Evolutionary conservation across 163 green algal species (phyloP), one percentile per base, ranked within the genome.

Genomic region (Prototheca wickerhamii): DNA sequence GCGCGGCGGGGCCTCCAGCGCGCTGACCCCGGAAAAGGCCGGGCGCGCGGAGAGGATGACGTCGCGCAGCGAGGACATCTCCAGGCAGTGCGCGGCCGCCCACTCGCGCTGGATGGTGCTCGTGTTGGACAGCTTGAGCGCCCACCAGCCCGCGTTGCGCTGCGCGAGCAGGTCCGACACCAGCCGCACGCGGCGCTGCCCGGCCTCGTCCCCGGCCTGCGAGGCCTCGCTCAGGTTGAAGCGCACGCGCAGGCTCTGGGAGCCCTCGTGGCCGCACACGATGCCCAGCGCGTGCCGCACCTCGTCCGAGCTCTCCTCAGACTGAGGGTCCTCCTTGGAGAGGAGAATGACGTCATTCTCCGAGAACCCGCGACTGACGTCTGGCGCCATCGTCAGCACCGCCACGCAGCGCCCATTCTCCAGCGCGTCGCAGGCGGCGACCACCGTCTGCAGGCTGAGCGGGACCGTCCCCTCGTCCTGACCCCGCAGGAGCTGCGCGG

Each of bases 81-180:
- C 69, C 1, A 84, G 71, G 65, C 82, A 71, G 70, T 93, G 86
- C 71, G 95, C 70, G 4, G 89, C 89, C 8, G 74, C 65, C 83
- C 90, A 96, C 74, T 96, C 89, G 21, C 89, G 77, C 17, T 79
- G 83, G 74, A 95, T 87, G 55, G 89, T 96, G 58, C 76, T 83
- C 74, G 91, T 85, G 79, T 86, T 92, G 74, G 68, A 71, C 30
- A 96, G 79, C 44, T 78, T 77, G 62, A 85, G 74, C 63, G 91
- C 52, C 71, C 76, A 92, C 85, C 86, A 93, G 44, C 58, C 69
- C 50, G 60, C 73, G 50, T 33, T 20, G 2, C 37, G 56, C 17
- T 58, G 49, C 4, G 25, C 18, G 52, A 87, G 61, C 21, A 56
- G 42, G 2, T 3, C 12, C 3, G 51, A 51, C 68, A 84, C 72